phyloP scores from a whole-genome alignment of 805 yeast genomes.

The Vanderwaltozyma verrucispora region DNA sequence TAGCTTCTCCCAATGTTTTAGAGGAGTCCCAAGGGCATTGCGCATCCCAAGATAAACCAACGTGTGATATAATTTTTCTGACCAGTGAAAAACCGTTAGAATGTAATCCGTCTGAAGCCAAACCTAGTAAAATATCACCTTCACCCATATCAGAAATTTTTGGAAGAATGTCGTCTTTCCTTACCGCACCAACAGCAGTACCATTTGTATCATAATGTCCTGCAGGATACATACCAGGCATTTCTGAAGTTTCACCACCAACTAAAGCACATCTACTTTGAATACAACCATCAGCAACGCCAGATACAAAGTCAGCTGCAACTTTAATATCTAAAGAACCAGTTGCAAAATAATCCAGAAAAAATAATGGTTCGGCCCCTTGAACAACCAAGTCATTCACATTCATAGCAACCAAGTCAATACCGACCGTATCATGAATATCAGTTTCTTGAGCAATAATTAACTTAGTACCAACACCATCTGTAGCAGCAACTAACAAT shows the following conservation, averaged over 20 bases:
- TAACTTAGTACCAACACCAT: conserved; percentile 97
- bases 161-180: conserved; percentile 66
- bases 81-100: conserved; percentile 95
- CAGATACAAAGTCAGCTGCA: conserved; percentile 82
- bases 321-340: conserved; percentile 77
- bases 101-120: conserved; percentile 87
- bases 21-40: conserved; percentile 75
- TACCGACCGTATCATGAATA: conserved; percentile 95
- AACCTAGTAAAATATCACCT: conserved; percentile 80
- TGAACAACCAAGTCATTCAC: conserved; percentile 96
- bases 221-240: conserved; percentile 97
- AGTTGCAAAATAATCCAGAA: conserved; percentile 93
- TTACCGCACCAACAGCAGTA: conserved; percentile 96
- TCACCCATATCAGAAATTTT: conserved; percentile 50
- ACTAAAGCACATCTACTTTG: conserved; percentile 94
- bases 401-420: conserved; percentile 97
- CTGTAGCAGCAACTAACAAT: conserved; percentile 94
- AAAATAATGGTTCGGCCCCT: conserved; percentile 96
- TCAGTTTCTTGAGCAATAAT: conserved; percentile 85
- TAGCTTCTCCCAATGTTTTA: conserved; percentile 73
- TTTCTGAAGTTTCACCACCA: conserved; percentile 98
- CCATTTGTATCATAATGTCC: conserved; percentile 98
- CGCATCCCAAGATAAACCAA: conserved; percentile 60
- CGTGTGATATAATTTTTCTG: conserved; percentile 77
- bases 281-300: conserved; percentile 95